These are phyloP conservation scores for Paspalum notatum DNA, from an alignment of 176 grass and related monocot genomes.

Conservation along the genomic window DNA sequence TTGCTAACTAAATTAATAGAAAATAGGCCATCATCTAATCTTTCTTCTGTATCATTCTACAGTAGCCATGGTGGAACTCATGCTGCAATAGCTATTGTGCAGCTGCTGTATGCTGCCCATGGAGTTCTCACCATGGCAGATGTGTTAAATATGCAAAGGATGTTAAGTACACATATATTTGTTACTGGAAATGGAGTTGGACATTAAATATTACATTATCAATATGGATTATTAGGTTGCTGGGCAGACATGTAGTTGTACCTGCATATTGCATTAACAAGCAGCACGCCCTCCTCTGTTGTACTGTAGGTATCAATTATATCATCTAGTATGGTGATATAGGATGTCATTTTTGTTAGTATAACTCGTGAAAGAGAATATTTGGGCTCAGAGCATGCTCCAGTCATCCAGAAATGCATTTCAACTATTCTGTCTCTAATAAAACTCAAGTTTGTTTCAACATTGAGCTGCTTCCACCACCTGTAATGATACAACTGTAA, in stretches of 20 bases:
- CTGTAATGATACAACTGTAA: background rate
- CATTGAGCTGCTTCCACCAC: conserved; percentile 28
- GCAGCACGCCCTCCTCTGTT: conserved; percentile 29
- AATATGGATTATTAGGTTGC: background rate
- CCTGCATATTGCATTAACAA: conserved; percentile 46
- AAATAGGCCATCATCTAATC: background rate
- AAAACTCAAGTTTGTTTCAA: conserved; percentile 2
- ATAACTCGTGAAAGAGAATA: conserved; percentile 35
- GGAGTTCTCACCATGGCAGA: background rate
- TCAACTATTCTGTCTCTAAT: conserved; percentile 33
- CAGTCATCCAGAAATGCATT: conserved; percentile 36
- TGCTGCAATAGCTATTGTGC: background rate
- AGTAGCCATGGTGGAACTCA: background rate
- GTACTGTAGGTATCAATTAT: conserved; percentile 38
- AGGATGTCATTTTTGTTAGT: conserved; percentile 33
- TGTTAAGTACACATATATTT: background rate
- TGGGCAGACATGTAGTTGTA: background rate
- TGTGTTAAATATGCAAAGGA: background rate
- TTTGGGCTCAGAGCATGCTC: conserved; percentile 26
- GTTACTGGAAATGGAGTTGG: background rate
- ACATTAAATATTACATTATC: background rate
- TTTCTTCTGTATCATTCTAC: background rate
- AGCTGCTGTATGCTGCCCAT: background rate
- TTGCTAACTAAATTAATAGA: background rate
- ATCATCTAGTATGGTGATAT: conserved; percentile 44